Base-by-base conservation (phyloP, 2,329 filamentous ascomycete species). In the Alternaria sp. region DNA sequence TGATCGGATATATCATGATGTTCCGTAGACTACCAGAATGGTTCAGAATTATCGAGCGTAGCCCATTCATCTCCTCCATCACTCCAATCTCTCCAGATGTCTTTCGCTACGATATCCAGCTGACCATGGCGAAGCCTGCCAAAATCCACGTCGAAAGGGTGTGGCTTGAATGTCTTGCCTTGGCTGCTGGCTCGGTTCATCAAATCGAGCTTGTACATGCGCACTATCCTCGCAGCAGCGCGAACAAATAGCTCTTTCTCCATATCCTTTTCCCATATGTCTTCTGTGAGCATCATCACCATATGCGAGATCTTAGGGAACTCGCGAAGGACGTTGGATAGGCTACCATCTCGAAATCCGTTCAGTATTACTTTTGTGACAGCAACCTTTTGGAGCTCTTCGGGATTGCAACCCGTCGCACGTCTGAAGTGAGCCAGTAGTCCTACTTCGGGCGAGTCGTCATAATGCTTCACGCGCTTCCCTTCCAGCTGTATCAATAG, bases 1-100 rank as follows among this genome's bases (percentile, higher is more conserved):
- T 3, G 78, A 78, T 60, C 70, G 64, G 47, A 67, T 79, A 15
- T 79, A 72, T 57, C 57, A 72, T 12, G 44, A 43, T 30, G 30
- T 30, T 9, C 44, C 53, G 5, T 56, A 44, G 8, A 26, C 28
- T 60, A 65, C 63, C 63, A 63, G 41, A 60, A 65, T 20, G 63
- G 62, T 20, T 60, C 60, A 6, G 60, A 54, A 8, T 59, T 59
- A 28, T 64, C 63, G 12, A 60, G 45, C 14, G 49, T 60, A n/a
- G 58, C 60, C 66, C 66, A 69, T 18, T 54, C 60, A 41, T 60
- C 56, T 18, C 65, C 62, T 4, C 56, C 55, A 28, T 63, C 58
- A 25, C 66, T 64, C 67, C 67, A 68, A 7, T 59, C 45, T 28
- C 47, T 30, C 67, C 67, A 70, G 2, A 60, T 33, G 4, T 68